phyloP scores from a whole-genome alignment of 345 rosid genomes.

The Brassica incana region DNA sequence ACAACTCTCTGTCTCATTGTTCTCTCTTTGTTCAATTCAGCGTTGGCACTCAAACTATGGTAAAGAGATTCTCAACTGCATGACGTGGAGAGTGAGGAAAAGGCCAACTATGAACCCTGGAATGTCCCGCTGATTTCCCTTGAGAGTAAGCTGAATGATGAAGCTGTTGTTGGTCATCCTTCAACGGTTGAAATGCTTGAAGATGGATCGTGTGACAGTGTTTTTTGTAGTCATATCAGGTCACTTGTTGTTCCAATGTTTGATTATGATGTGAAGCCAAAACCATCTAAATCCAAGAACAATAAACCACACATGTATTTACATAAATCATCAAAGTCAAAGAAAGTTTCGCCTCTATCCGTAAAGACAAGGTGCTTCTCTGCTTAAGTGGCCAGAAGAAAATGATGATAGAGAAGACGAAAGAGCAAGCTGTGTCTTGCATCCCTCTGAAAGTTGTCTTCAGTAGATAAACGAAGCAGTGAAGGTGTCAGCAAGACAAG shows the following conservation, averaged over 20 bases:
- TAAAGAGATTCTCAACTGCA: slow-evolving; percentile 50
- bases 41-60: slow-evolving; percentile 47
- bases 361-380: slow-evolving; percentile 83
- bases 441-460: too few relatives aligned
- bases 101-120: slow-evolving; percentile 60
- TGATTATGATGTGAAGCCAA: slow-evolving; percentile 24
- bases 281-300: slow-evolving; percentile 32
- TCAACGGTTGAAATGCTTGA: slow-evolving; percentile 58
- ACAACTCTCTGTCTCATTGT: slow-evolving; percentile 29
- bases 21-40: slow-evolving; percentile 55
- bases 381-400: slow-evolving; percentile 61
- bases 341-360: slow-evolving; percentile 53
- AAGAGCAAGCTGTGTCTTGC: too few relatives aligned
- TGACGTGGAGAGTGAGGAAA: slow-evolving; percentile 71
- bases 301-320: slow-evolving; percentile 24
- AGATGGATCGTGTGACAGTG: slow-evolving; percentile 43
- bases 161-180: slow-evolving; percentile 88
- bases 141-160: slow-evolving; percentile 70
- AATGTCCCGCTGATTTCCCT: slow-evolving; percentile 91
- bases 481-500: too few relatives aligned
- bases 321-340: slow-evolving; percentile 40
- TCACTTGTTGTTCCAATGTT: slow-evolving; percentile 32
- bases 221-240: slow-evolving; percentile 35
- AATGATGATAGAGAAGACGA: slow-evolving; percentile 31
- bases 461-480: too few relatives aligned